Conservation (phyloP, 2,329 filamentous ascomycete genomes). For the Pseudogymnoascus destructans region DNA sequence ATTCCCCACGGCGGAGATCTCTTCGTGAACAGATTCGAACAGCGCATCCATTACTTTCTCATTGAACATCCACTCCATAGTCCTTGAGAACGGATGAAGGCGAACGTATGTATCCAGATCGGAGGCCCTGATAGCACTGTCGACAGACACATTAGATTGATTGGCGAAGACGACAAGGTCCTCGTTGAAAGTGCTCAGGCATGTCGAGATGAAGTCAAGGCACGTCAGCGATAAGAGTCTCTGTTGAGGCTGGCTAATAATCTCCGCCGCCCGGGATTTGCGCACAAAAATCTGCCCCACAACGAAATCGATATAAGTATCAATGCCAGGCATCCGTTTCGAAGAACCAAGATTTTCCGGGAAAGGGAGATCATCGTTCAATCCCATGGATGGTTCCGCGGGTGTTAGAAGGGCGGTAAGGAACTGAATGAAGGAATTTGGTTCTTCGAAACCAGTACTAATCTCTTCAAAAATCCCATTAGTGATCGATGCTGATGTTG, state of each 20-base stretch:
- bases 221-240: slow-evolving; percentile 66
- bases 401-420: slow-evolving; percentile 61
- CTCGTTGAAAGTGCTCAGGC: slow-evolving; percentile 83
- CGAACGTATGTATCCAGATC: slow-evolving; percentile 69
- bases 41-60: slow-evolving; percentile 71
- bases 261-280: slow-evolving; percentile 42
- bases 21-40: slow-evolving; percentile 67
- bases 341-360: slow-evolving; percentile 70
- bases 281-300: slow-evolving; percentile 64
- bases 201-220: slow-evolving; percentile 68
- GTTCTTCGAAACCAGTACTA: slow-evolving; percentile 68
- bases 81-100: slow-evolving; percentile 81
- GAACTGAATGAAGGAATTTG: slow-evolving; percentile 69
- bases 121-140: slow-evolving; percentile 59
- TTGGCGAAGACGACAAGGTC: slow-evolving; percentile 78
- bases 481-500: slow-evolving; percentile 31
- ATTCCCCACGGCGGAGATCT: slow-evolving; percentile 57
- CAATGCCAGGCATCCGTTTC: slow-evolving; percentile 73
- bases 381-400: slow-evolving; percentile 41
- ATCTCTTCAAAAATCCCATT: slow-evolving; percentile 62
- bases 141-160: slow-evolving; percentile 55
- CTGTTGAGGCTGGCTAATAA: slow-evolving; percentile 54
- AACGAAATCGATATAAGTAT: slow-evolving; percentile 85
- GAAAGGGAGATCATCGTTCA: slow-evolving; percentile 71
- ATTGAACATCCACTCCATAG: slow-evolving; percentile 98